Base-by-base conservation (phyloP, 352 stramenopile genomes). In the Phytophthora podocarpi region DNA sequence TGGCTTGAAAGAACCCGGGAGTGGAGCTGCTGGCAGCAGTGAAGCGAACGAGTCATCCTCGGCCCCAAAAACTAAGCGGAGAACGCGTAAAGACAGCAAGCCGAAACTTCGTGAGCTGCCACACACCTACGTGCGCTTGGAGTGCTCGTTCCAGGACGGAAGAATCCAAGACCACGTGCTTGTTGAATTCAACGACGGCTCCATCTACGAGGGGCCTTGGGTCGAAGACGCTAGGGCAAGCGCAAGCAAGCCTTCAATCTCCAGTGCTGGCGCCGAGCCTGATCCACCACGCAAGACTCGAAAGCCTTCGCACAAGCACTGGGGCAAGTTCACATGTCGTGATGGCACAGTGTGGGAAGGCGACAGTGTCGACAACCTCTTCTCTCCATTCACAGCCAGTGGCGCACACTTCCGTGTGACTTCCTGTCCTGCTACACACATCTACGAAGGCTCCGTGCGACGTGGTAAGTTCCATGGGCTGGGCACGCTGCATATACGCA, bases 281-380 rank as follows among this genome's bases (percentile, higher is more conserved):
- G 34, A 67, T 21, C 74, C 80, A 35, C 80, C 82, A 2, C 69
- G 68, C 30, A 92, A 94, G 42, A 91, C 85, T 2, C 52, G 66
- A 6, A 68, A 68, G 30, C 51, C 40, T 13, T 24, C 49, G 0
- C 27, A 48, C 7, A 74, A 64, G 13, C 83, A 91, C 56, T 94
- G 81, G 78, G 85, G 85, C 8, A 90, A 89, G 47, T 91, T 94
- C 59, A 89, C 71, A 9, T 88, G 70, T 34, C 75, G 63, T 2
- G 85, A 94, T 43, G 85, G 83, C 35, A 87, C 76, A 0, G 46
- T 91, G 20, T 94, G 85, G 83, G 74, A 91, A 56, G 85, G 85
- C 12, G 81, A 90, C 20, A 56, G 79, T 4, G 85, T 94, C 3
- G 83, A 93, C 64, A 94, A 93, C 60, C 91, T 88, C 56, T 94